Conservation (phyloP, 2,329 filamentous ascomycete genomes). For the Fusarium udum region DNA sequence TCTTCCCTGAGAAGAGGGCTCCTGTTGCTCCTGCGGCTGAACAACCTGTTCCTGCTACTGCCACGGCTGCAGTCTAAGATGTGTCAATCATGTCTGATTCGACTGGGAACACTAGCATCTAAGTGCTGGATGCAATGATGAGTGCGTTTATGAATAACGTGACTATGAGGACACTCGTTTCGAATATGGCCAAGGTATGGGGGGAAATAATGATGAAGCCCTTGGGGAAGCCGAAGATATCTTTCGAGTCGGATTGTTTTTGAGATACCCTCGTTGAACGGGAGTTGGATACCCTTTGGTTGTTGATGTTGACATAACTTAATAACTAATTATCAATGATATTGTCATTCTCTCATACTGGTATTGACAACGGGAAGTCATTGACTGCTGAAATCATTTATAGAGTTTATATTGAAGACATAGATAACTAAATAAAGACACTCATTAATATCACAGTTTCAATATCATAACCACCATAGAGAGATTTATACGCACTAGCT, state of each 20-base stretch:
- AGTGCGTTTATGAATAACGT: not conserved
- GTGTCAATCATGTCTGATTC: not conserved
- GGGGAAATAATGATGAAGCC: not conserved
- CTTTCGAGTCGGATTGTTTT: not conserved
- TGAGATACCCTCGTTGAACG: slow-evolving; percentile 38
- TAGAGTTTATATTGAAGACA: not conserved
- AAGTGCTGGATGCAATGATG: not conserved
- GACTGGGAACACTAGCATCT: not conserved
- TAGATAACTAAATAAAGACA: not conserved
- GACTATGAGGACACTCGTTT: not conserved
- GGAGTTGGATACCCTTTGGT: slow-evolving; percentile 27
- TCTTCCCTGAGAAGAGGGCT: slow-evolving; percentile 57
- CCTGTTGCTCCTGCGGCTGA: slow-evolving; percentile 14
- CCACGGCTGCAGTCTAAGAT: slow-evolving; percentile 21
- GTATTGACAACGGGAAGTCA: not conserved
- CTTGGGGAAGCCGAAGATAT: not conserved
- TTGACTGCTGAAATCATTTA: not conserved
- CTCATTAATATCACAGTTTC: no score
- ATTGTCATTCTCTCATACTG: not conserved
- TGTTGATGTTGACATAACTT: not conserved
- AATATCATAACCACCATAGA: no score
- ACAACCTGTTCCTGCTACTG: slow-evolving; percentile 7
- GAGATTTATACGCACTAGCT: no score
- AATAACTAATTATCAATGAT: slow-evolving; percentile 27
- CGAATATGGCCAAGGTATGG: not conserved